Base-by-base conservation (phyloP, 208 protist genomes). In the Acanthamoeba rhysodes region DNA sequence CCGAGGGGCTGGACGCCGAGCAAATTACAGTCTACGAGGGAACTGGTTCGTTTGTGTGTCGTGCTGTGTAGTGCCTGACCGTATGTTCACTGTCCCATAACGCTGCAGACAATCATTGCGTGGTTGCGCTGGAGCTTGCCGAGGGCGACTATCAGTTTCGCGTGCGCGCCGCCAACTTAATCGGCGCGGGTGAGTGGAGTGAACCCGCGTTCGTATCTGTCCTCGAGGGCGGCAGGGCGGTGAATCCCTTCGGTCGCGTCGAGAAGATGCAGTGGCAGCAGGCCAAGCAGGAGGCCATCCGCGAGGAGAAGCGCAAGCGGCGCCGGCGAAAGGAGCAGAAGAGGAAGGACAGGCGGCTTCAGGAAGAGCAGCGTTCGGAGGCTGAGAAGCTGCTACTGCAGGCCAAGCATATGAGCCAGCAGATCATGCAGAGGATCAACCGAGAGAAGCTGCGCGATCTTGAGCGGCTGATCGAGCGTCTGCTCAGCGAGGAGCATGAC, bases 91-190 rank as follows among this genome's bases (percentile, higher is more conserved):
- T 16, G 48, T 50, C 45, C 0, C 1, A 12, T 10, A 7, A 18
- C 22, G 27, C 68, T 29, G 32, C 27, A 76, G 68, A 37, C 22
- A 7, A 8, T 18, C 72, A 82, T n/a, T 82, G 72, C 7, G 41
- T 32, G 8, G 41, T 82, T 12, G 27, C 72, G 41, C 0, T 12
- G 10, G 55, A 62, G 55, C 72, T 82, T 9, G 34, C 8, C 14
- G 72, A 82, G 72, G 72, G 72, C 29, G 72, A 82, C 72, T 82
- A 82, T 37, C 27, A 24, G 18, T 82, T 82, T 27, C 29, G 41
- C 12, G 72, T 82, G 37, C 72, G 72, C 4, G 72, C 72, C 4
- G 16, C 32, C 20, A 45, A 82, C 41, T 34, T 37, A 6, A 12
- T 45, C 18, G 32, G 34, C 20, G 27, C 32, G 29, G 34, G 72